A percentile compares a stretch with the other conserved stretches of the same genome.
Evolutionary conservation across 1,139 yeast genomes (phyloP).

Genomic region (Taphrina flavorubra): DNA sequence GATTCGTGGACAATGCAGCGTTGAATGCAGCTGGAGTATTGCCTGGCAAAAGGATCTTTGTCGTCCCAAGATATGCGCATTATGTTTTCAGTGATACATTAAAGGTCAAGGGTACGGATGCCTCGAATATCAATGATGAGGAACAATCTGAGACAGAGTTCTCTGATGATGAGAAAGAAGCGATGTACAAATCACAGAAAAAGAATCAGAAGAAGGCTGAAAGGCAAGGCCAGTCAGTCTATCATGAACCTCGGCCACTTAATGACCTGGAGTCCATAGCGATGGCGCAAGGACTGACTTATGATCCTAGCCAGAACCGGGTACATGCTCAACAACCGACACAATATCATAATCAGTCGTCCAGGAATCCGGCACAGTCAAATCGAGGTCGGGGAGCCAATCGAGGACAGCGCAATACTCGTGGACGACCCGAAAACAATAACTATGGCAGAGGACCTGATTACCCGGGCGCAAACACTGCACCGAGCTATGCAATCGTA

Average conservation of each 20-base stretch:
- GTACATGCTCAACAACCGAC: background rate
- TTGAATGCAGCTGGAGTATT: slow-evolving; percentile 55
- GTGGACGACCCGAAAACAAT: slow-evolving; percentile 24
- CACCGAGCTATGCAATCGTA: background rate
- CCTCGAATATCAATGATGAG: slow-evolving; percentile 92
- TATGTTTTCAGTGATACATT: slow-evolving; percentile 78
- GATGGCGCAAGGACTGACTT: slow-evolving; percentile 26
- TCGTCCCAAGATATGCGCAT: slow-evolving; percentile 80
- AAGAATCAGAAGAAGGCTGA: slow-evolving; percentile 41
- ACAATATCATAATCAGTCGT: background rate
- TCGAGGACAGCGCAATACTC: slow-evolving; percentile 14
- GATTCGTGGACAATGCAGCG: slow-evolving; percentile 64
- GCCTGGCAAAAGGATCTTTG: slow-evolving; percentile 68
- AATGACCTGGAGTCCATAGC: slow-evolving; percentile 35
- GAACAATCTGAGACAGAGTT: slow-evolving; percentile 94
- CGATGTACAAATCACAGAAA: slow-evolving; percentile 43
- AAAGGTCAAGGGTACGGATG: slow-evolving; percentile 86
- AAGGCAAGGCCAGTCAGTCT: background rate
- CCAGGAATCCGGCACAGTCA: background rate
- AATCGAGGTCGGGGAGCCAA: slow-evolving; percentile 11
- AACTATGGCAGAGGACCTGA: slow-evolving; percentile 23
- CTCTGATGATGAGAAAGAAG: slow-evolving; percentile 68
- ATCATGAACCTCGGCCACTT: slow-evolving; percentile 26
- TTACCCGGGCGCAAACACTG: background rate
- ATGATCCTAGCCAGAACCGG: slow-evolving; percentile 8